Evolutionary conservation across 371 early-diverging fungal genomes (phyloP).

Genomic region (Mucor saturninus): DNA sequence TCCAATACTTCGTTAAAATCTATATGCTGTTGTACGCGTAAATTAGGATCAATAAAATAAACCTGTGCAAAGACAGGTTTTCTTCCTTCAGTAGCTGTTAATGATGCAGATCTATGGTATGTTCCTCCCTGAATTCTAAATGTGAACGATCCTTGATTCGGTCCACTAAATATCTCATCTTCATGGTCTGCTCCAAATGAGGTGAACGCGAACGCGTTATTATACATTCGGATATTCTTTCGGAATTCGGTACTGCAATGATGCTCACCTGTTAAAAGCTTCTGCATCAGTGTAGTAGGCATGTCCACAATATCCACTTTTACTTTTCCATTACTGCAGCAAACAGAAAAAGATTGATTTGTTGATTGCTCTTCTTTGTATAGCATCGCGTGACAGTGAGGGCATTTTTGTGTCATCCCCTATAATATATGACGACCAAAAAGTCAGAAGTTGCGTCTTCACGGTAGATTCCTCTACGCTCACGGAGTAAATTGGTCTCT

Average conservation of each 20-base stretch:
- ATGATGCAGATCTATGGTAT: background rate
- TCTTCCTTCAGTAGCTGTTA: background rate
- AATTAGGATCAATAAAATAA: background rate
- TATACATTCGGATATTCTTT: background rate
- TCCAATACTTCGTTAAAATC: background rate
- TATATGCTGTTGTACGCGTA: background rate
- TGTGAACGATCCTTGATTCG: background rate
- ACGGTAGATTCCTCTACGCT: background rate
- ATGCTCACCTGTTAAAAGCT: background rate
- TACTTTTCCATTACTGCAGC: background rate
- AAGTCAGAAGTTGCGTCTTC: background rate
- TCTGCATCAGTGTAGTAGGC: background rate
- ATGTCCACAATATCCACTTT: background rate
- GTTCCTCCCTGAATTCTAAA: background rate
- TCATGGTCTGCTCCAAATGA: background rate
- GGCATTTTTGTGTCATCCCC: background rate
- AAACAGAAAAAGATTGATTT: background rate
- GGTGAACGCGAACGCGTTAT: background rate
- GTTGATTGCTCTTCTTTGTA: background rate
- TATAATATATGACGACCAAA: background rate
- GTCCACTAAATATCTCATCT: background rate
- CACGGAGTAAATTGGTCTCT: background rate
- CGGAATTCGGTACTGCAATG: background rate
- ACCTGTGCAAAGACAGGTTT: background rate
- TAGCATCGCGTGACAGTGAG: background rate